Conservation (phyloP, 108 stramenopile species). For the Aurantiochytrium sp. region DNA sequence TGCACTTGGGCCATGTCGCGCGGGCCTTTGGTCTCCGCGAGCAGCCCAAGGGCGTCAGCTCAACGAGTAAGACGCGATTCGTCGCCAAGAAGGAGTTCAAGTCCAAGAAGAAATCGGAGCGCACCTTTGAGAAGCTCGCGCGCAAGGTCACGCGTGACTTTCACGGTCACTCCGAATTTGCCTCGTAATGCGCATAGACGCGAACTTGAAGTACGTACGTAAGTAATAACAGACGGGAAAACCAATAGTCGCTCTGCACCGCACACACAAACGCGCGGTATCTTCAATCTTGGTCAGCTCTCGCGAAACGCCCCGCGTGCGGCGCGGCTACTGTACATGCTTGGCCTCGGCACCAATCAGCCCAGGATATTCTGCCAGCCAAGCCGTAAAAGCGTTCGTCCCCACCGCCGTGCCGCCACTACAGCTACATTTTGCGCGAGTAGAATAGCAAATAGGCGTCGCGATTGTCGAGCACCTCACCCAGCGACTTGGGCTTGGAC, state of each 20-base stretch:
- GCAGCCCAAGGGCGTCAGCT: background rate
- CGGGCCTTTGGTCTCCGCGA: slow-evolving; percentile 37
- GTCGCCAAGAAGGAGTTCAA: slow-evolving; percentile 6
- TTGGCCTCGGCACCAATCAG: too few species aligned
- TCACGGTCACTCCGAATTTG: background rate
- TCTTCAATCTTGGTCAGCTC: too few species aligned
- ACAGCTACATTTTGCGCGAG: background rate
- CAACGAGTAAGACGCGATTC: background rate
- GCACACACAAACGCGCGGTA: too few species aligned
- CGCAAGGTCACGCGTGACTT: background rate
- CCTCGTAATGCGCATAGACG: background rate
- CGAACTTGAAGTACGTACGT: too few species aligned
- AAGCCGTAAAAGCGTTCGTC: too few species aligned
- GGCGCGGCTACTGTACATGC: too few species aligned
- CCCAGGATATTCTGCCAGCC: too few species aligned
- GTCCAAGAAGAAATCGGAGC: background rate
- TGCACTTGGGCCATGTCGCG: slow-evolving; percentile 48
- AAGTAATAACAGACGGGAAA: too few species aligned
- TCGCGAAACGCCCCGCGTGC: too few species aligned
- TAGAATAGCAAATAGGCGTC: slow-evolving; percentile 17
- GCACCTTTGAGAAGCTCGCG: background rate
- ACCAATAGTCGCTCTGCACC: too few species aligned
- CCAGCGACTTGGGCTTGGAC: background rate
- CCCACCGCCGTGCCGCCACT: too few species aligned
- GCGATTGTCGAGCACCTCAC: background rate